phyloP scores from a whole-genome alignment of 345 rosid genomes.

The Arabis alpina region DNA sequence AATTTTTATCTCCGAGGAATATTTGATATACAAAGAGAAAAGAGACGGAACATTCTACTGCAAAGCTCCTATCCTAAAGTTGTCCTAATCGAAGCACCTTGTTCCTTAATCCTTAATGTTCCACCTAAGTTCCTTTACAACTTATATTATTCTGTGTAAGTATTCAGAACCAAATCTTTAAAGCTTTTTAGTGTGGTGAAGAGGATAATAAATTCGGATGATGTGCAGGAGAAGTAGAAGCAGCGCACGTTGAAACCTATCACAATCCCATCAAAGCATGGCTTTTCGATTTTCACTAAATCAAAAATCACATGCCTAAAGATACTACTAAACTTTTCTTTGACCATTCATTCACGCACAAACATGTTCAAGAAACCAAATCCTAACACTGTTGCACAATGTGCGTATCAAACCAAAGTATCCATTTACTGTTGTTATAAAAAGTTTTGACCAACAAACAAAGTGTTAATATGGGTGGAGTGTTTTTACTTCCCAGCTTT shows the following conservation, averaged over 20 bases:
- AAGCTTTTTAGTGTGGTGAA: neutral
- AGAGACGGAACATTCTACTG: neutral
- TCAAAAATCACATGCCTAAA: constrained; percentile 27
- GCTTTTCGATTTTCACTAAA: constrained; percentile 1
- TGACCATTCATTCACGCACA: neutral
- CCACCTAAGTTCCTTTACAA: constrained; percentile 23
- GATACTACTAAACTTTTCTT: constrained; percentile 20
- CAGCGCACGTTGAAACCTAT: constrained; percentile 23
- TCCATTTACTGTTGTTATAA: constrained; percentile 28
- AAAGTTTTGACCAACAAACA: neutral
- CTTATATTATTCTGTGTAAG: neutral
- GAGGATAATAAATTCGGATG: constrained; percentile 6
- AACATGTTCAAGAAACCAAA: neutral
- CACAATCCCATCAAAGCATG: constrained; percentile 28
- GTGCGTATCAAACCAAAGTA: constrained; percentile 28
- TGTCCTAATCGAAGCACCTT: constrained; percentile 19
- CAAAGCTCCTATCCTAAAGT: neutral
- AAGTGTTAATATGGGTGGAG: constrained; percentile 9
- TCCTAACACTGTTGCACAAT: constrained; percentile 3
- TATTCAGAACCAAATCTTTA: neutral
- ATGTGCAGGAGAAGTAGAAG: constrained; percentile 15
- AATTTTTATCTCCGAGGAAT: no score
- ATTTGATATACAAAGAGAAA: neutral
- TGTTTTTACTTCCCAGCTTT: constrained; percentile 56
- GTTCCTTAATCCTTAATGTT: constrained; percentile 29